Evolutionary conservation across 2,329 filamentous ascomycete genomes (phyloP), one percentile per base, ranked within the genome.

Genomic region (Penicillium palitans): DNA sequence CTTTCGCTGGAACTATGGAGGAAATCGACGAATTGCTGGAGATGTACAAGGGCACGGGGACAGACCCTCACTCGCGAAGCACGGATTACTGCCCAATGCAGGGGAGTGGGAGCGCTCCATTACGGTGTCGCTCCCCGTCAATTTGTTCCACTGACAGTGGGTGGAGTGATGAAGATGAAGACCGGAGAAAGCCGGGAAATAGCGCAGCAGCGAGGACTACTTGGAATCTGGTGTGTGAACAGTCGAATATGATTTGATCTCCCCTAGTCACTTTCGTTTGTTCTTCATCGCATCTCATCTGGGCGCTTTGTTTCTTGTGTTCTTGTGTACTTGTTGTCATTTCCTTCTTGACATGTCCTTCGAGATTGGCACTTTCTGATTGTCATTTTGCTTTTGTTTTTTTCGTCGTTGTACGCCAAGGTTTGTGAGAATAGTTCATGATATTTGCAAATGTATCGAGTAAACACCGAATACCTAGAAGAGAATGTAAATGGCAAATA

Each of bases 141-240:
- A 39, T 56, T 12, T 57, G 40, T 41, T 51, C 49, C 27, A 55
- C 33, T 7, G 49, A 35, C 21, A 54, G 58, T 39, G 55, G 52
- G 6, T 61, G 57, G 58, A 55, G 44, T 29, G 58, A 63, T 21
- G 65, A 64, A 17, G 52, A 25, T 17, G 48, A 57, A 12, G 56
- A 48, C 25, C 33, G 35, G 39, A 19, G 52, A 55, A 29, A 25
- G 27, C 6, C 15, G 27, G 40, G 39, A 6, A 41, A n/a, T 19
- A 2, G 24, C 35, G n/a, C 47, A 6, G 41, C 27, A 7, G 56
- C 46, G 17, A 46, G 41, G 37, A 66, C 64, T 4, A 61, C 61
- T 6, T 66, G 65, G 65, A 57, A 48, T 53, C 24, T 66, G 46
- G 6, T 66, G 10, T 62, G 55, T 55, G 53, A 59, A 15, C 42